Evolutionary conservation across 73 alveolate genomes (phyloP), one percentile per base, ranked within the genome.

Genomic region (Paraurostyla sp.): DNA sequence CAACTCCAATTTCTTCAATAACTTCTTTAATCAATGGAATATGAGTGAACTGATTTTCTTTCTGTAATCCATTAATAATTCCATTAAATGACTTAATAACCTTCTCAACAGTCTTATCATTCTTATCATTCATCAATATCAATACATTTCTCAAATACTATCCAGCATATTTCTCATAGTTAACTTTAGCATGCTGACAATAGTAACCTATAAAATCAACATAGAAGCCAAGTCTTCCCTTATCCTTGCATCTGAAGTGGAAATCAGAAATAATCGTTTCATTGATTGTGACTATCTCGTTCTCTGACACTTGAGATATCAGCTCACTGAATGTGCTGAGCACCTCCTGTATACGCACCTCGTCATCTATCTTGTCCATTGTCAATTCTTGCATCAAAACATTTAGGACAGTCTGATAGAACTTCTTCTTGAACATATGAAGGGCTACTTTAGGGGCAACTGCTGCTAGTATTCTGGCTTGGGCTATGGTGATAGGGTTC

Each of bases 181-280:
- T 76, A 27, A 57, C 63, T 30, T 78, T 88, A 3, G 91, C 23
- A 30, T 88, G 15, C 36, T 16, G 35, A 52, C 94, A 88, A 80
- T 76, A 88, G 62, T 88, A 51, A 0, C 60, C 50, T 45, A 88
- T 88, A n/a, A 88, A 35, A 80, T 88, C 94, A 29, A 88, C 88
- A 59, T 88, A 88, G 81, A 41, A 59, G 16, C 82, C 22, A 30
- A 76, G 63, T 49, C 80, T 75, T 0, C 76, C 71, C 20, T 30
- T 51, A 25, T 32, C 40, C 20, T 20, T 58, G 89, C 94, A 73
- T 20, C 43, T 25, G 16, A n/a, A 16, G 59, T 88, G 60, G 90
- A 88, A 88, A 7, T 76, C 80, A 32, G 49, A 23, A n/a, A 88
- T 73, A 35, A 38, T 51, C 41, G 25, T 1, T 23, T 81, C 91